A percentile compares a stretch with the other conserved stretches of the same genome.
Conservation (phyloP, 805 yeast genomes). For the Barnettozyma salicaria region DNA sequence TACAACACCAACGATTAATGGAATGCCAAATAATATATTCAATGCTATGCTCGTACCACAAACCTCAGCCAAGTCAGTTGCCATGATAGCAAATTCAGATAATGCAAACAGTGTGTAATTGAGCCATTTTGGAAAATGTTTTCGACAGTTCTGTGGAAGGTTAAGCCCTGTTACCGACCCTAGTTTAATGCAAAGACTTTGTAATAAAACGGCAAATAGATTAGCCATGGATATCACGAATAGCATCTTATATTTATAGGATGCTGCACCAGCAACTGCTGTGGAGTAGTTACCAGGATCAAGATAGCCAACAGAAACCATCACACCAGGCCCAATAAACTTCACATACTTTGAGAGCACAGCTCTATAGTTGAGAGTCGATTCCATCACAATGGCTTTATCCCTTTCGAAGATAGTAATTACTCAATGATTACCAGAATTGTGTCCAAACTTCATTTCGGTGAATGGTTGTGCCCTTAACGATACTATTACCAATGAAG, state of each 20-base stretch:
- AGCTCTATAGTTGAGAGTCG: neutral
- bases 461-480: neutral
- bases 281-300: constrained; percentile 86
- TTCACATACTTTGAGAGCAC: constrained; percentile 39
- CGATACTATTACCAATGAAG: neutral
- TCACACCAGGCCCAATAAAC: constrained; percentile 75
- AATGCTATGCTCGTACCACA: constrained; percentile 89
- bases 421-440: too few relatives aligned
- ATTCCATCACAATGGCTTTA: too few relatives aligned
- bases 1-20: constrained; percentile 67
- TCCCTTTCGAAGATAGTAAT: too few relatives aligned
- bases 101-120: constrained; percentile 56
- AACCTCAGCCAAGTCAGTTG: constrained; percentile 91
- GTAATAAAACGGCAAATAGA: constrained; percentile 66
- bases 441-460: too few relatives aligned
- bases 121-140: constrained; percentile 55
- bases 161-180: constrained; percentile 80
- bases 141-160: constrained; percentile 69
- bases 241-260: constrained; percentile 59
- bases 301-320: constrained; percentile 76
- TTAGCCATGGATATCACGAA: constrained; percentile 63
- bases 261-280: constrained; percentile 75
- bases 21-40: constrained; percentile 68
- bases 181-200: constrained; percentile 63
- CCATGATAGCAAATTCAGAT: constrained; percentile 84